Conservation (phyloP, 2,329 filamentous ascomycete species). For the Ambrosiella cleistominuta region DNA sequence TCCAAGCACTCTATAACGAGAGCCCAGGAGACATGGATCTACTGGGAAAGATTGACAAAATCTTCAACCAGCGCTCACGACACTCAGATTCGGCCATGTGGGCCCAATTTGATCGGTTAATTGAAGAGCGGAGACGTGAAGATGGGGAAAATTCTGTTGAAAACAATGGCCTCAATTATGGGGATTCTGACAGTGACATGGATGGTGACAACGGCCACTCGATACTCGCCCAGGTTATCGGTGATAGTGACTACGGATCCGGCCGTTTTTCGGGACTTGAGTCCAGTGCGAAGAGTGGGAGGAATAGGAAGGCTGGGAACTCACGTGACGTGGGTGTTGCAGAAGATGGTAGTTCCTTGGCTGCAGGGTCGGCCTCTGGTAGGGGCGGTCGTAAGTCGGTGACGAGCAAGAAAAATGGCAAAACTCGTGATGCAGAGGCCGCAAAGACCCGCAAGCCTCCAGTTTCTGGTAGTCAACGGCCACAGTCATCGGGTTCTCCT, state of each 20-base stretch:
- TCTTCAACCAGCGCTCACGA: constrained; percentile 42
- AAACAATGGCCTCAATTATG: not conserved
- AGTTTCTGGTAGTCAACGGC: not conserved
- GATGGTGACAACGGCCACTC: not conserved
- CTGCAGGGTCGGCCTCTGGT: not conserved
- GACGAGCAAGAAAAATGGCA: not conserved
- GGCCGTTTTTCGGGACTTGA: constrained; percentile 1
- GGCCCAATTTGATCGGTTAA: constrained; percentile 31
- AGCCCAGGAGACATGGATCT: constrained; percentile 32
- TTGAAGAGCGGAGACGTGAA: constrained; percentile 29
- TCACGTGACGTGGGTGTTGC: constrained; percentile 10
- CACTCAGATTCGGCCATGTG: constrained; percentile 34
- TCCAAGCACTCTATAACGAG: constrained; percentile 43
- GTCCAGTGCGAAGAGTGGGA: constrained; percentile 2
- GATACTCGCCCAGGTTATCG: not conserved
- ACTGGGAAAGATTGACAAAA: constrained; percentile 38
- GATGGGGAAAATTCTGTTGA: not conserved
- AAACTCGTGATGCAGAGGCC: not conserved
- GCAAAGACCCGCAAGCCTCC: not conserved
- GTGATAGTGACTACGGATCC: not conserved
- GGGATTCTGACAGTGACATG: not conserved
- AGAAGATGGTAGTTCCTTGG: not conserved
- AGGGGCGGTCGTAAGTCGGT: not conserved
- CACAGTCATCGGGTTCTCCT: not conserved
- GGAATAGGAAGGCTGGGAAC: constrained; percentile 8